These are phyloP conservation scores for Aureobasidium sp. DNA, from an alignment of 2,329 filamentous ascomycete genomes.

Conservation along the genomic window DNA sequence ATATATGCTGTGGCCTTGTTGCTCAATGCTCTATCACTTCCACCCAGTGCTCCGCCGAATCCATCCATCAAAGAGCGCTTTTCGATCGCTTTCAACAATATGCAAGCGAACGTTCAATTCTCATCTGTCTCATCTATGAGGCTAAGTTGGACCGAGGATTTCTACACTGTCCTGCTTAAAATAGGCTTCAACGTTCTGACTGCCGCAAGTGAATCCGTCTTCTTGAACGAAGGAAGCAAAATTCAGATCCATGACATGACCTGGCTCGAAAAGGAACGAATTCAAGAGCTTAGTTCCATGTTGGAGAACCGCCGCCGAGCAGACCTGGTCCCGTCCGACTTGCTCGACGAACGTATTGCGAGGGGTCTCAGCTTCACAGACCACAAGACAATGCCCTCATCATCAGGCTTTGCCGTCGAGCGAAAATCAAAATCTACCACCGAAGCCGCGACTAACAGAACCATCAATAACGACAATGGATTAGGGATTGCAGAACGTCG, in stretches of 20 bases:
- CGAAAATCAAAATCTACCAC: constrained; percentile 40
- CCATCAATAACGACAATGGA: constrained; percentile 45
- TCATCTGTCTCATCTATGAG: constrained; percentile 57
- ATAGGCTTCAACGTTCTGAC: constrained; percentile 83
- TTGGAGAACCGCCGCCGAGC: constrained; percentile 30
- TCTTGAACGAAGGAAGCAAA: constrained; percentile 77
- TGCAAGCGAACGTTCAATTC: constrained; percentile 85
- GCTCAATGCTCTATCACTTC: constrained; percentile 63
- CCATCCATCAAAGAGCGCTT: constrained; percentile 53
- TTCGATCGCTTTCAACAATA: constrained; percentile 67
- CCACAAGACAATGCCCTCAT: constrained; percentile 25
- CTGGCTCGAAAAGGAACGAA: constrained; percentile 84
- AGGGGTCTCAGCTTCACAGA: constrained; percentile 28
- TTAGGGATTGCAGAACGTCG: constrained; percentile 73
- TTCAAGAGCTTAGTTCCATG: constrained; percentile 56
- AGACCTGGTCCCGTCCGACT: constrained; percentile 33
- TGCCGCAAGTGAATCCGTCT: constrained; percentile 91
- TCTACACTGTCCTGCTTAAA: constrained; percentile 82
- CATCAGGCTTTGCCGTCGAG: constrained; percentile 58
- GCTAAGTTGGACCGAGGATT: constrained; percentile 83
- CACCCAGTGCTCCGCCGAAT: constrained; percentile 39
- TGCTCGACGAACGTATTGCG: constrained; percentile 35
- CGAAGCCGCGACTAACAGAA: constrained; percentile 19
- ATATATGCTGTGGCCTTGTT: constrained; percentile 74
- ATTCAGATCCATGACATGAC: constrained; percentile 69